These are phyloP conservation scores for Cardamine chenopodiifolia DNA, from an alignment of 345 rosid genomes.

Conservation along the genomic window DNA sequence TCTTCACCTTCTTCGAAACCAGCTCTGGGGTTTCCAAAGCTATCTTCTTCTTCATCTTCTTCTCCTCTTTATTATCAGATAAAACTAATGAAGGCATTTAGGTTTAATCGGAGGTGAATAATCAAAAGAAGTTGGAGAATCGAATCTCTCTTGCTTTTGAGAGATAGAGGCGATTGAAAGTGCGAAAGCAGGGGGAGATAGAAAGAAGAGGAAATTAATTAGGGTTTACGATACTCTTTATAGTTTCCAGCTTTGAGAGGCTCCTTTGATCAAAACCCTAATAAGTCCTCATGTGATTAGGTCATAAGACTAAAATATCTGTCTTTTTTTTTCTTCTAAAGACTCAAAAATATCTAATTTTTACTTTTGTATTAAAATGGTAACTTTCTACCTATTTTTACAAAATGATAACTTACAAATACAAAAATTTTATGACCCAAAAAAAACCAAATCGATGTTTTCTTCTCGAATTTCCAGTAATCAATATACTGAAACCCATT, in stretches of 20 bases:
- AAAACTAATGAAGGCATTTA: slow-evolving; percentile 65
- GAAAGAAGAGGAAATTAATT: slow-evolving; percentile 1
- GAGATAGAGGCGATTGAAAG: slow-evolving; percentile 23
- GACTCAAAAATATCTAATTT: neutral
- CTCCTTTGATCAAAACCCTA: slow-evolving; percentile 29
- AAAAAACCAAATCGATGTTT: no score
- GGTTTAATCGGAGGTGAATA: neutral
- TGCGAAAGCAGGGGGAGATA: slow-evolving; percentile 27
- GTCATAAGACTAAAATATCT: slow-evolving; percentile 1
- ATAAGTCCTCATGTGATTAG: neutral
- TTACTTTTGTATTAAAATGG: neutral
- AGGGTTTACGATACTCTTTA: slow-evolving; percentile 19
- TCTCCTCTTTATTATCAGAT: slow-evolving; percentile 50
- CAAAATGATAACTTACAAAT: no score
- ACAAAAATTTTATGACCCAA: no score
- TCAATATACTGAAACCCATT: neutral
- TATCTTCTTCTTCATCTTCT: slow-evolving; percentile 72
- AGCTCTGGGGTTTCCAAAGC: slow-evolving; percentile 44
- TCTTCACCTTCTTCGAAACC: slow-evolving; percentile 56
- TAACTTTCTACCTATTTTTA: neutral
- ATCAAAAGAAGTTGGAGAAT: neutral
- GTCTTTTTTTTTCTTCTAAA: neutral
- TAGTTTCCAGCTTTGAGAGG: neutral
- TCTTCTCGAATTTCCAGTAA: no score
- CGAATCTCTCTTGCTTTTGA: slow-evolving; percentile 27